Percentiles rank a stretch among this genome's conserved stretches.
These are phyloP conservation scores for Aspergillus pseudoterreus DNA, from an alignment of 2,329 filamentous ascomycete genomes.

Conservation along the genomic window DNA sequence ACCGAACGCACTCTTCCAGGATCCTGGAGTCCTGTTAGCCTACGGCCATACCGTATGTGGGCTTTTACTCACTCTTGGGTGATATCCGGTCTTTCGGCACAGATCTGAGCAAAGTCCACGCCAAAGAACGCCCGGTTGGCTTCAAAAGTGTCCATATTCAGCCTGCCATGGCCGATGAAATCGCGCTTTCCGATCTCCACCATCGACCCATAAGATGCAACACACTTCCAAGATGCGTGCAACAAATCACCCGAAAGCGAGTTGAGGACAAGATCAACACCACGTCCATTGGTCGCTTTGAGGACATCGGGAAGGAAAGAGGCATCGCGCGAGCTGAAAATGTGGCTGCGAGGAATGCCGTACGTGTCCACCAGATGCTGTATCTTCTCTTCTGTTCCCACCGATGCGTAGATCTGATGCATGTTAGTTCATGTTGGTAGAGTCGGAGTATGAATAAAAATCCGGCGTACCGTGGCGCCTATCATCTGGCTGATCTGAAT, in stretches of 20 bases:
- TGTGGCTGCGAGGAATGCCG: slow-evolving; percentile 15
- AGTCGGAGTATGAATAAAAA: too few relatives aligned
- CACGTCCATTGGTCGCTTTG: slow-evolving; percentile 14
- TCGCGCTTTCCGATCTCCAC: slow-evolving; percentile 27
- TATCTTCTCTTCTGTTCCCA: slow-evolving; percentile 19
- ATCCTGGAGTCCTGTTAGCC: too few relatives aligned
- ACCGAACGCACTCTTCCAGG: too few relatives aligned
- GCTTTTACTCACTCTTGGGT: slow-evolving; percentile 5
- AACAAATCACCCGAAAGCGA: slow-evolving; percentile 24
- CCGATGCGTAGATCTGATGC: slow-evolving; percentile 20
- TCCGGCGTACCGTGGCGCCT: slow-evolving; percentile 11
- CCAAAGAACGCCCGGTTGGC: slow-evolving; percentile 22
- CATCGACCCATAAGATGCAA: slow-evolving; percentile 27
- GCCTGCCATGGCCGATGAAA: slow-evolving; percentile 15
- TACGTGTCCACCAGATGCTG: slow-evolving; percentile 19
- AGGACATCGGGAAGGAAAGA: slow-evolving; percentile 16
- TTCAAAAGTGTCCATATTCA: slow-evolving; percentile 21
- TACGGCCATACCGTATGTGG: slow-evolving; percentile 8
- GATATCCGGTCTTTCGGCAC: slow-evolving; percentile 4
- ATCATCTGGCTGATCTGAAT: slow-evolving; percentile 21
- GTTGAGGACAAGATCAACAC: slow-evolving; percentile 26
- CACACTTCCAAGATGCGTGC: slow-evolving; percentile 27
- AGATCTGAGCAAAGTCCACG: slow-evolving; percentile 19
- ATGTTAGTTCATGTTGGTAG: too few relatives aligned
- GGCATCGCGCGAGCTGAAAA: slow-evolving; percentile 21